Evolutionary conservation across 352 stramenopile species (phyloP).

Genomic region (Phytophthora sansomeana): DNA sequence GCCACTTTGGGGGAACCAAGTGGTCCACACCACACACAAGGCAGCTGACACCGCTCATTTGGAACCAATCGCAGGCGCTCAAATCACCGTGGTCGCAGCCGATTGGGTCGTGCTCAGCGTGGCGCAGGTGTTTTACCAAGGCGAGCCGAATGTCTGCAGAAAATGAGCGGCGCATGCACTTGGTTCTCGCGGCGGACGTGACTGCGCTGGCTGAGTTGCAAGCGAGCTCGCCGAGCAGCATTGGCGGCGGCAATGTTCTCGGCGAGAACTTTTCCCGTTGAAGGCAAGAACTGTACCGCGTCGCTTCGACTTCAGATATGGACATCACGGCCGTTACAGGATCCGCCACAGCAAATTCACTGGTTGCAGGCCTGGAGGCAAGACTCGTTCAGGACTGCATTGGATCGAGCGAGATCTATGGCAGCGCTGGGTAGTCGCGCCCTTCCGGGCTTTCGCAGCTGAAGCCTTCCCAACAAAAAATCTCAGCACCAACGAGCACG

Average conservation of each 20-base stretch:
- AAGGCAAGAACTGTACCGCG: slow-evolving; percentile 1
- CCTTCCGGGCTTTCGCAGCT: no score
- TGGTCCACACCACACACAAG: slow-evolving; percentile 6
- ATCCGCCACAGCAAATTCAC: neutral
- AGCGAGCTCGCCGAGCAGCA: no score
- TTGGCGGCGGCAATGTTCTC: no score
- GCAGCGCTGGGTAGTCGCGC: neutral
- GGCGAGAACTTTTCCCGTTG: no score
- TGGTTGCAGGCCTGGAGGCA: neutral
- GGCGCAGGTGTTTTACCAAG: neutral
- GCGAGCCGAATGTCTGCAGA: neutral
- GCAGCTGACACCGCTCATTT: slow-evolving; percentile 30
- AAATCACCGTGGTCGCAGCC: neutral
- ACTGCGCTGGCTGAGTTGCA: neutral
- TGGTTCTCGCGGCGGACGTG: neutral
- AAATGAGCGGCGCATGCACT: neutral
- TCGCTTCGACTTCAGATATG: slow-evolving; percentile 28
- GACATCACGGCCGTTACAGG: slow-evolving; percentile 11
- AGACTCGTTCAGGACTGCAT: neutral
- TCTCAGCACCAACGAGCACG: no score
- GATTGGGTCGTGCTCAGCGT: slow-evolving; percentile 1
- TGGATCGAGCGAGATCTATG: neutral
- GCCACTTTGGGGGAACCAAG: slow-evolving; percentile 2
- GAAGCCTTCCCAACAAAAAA: neutral
- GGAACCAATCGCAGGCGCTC: slow-evolving; percentile 3